Conservation (phyloP, 2,329 filamentous ascomycete genomes). For the Aspergillus ochraceus region DNA sequence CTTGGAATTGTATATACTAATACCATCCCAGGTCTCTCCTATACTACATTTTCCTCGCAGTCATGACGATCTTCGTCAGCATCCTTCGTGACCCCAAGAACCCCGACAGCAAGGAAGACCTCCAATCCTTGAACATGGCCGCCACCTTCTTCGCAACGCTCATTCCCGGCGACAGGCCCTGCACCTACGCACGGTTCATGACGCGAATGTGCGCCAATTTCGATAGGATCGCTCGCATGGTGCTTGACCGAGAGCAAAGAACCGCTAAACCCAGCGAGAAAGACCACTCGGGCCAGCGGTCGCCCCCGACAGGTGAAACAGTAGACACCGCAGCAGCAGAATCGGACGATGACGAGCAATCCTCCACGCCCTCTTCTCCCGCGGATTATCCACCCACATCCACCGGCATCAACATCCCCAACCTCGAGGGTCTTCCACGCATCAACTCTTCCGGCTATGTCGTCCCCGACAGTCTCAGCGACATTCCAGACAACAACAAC, state of each 20-base stretch:
- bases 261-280: slow-evolving; percentile 48
- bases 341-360: slow-evolving; percentile 1
- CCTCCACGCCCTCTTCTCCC: slow-evolving; percentile 8
- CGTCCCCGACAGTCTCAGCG: slow-evolving; percentile 26
- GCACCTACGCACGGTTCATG: slow-evolving; percentile 86
- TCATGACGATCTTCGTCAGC: slow-evolving; percentile 90
- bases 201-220: slow-evolving; percentile 86
- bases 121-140: slow-evolving; percentile 82
- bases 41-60: slow-evolving; percentile 89
- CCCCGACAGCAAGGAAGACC: slow-evolving; percentile 76
- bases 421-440: slow-evolving; percentile 31
- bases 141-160: slow-evolving; percentile 86
- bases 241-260: slow-evolving; percentile 84
- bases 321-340: background rate
- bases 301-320: background rate
- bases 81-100: slow-evolving; percentile 89
- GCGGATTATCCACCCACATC: slow-evolving; percentile 5
- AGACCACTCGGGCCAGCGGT: background rate
- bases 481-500: slow-evolving; percentile 2
- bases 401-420: slow-evolving; percentile 23
- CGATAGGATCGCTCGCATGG: slow-evolving; percentile 81
- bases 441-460: slow-evolving; percentile 36
- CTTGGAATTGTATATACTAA: slow-evolving; percentile 3
- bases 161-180: slow-evolving; percentile 72
- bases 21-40: slow-evolving; percentile 65